These are phyloP conservation scores for Amylostereum areolatum DNA, from an alignment of 1,284 basidiomycete species.

Conservation along the genomic window DNA sequence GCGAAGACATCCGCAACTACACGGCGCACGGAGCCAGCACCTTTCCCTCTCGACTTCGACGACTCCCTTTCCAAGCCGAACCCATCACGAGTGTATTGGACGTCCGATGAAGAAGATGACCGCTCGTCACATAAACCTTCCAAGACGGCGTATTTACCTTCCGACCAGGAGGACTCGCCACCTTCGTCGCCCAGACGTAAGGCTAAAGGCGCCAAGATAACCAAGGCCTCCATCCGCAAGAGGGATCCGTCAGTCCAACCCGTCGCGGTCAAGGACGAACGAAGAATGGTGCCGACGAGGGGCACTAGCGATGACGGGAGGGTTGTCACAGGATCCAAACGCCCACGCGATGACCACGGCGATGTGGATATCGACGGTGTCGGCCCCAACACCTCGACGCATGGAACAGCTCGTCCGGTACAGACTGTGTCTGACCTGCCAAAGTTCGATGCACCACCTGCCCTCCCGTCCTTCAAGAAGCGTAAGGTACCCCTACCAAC, in stretches of 20 bases:
- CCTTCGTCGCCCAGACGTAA: slow-evolving; percentile 13
- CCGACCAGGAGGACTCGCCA: too few relatives aligned
- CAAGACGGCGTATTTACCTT: too few relatives aligned
- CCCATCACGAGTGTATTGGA: too few relatives aligned
- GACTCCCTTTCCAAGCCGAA: too few relatives aligned
- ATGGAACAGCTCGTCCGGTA: background rate
- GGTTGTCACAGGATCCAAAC: slow-evolving; percentile 7
- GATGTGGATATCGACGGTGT: slow-evolving; percentile 5
- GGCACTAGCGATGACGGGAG: slow-evolving; percentile 1
- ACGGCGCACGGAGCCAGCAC: too few relatives aligned
- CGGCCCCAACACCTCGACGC: slow-evolving; percentile 3
- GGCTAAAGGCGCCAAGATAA: slow-evolving; percentile 19
- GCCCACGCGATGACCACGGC: slow-evolving; percentile 8
- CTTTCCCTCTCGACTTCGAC: too few relatives aligned
- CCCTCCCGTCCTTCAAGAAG: slow-evolving; percentile 38
- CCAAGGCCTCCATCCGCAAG: slow-evolving; percentile 15
- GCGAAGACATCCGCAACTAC: too few relatives aligned
- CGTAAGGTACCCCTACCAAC: slow-evolving; percentile 49
- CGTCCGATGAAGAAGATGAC: too few relatives aligned
- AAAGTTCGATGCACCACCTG: slow-evolving; percentile 17
- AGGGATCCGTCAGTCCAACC: slow-evolving; percentile 22
- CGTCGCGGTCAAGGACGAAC: slow-evolving; percentile 33
- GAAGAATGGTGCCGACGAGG: slow-evolving; percentile 18
- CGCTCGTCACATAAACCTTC: too few relatives aligned
- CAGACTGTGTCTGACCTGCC: slow-evolving; percentile 8